Base-by-base conservation (phyloP, 805 yeast genomes). In the Spathaspora arborariae region DNA sequence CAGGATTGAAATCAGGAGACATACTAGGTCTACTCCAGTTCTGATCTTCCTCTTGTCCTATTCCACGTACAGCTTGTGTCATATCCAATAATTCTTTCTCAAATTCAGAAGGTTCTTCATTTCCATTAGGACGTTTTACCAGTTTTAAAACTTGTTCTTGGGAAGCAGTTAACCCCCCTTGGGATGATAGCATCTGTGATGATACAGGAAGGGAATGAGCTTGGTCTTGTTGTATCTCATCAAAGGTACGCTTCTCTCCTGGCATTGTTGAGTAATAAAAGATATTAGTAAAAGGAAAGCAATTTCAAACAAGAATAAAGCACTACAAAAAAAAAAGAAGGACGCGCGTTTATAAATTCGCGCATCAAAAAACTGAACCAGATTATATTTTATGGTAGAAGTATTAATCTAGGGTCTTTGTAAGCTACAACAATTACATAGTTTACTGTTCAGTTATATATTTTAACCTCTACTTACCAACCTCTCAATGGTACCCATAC, bases 401-500 rank as follows among this genome's bases (percentile, higher is more conserved):
- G n/a, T n/a, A n/a, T n/a, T 27, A 13, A 27, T 27, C 33, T 11
- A 27, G 33, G n/a, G n/a, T n/a, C n/a, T n/a, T n/a, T n/a, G n/a
- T n/a, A n/a, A n/a, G n/a, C n/a, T n/a, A n/a, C n/a, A n/a, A n/a
- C n/a, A n/a, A n/a, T n/a, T n/a, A n/a, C n/a, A n/a, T n/a, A n/a
- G n/a, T n/a, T n/a, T n/a, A n/a, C n/a, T n/a, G n/a, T n/a, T n/a
- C n/a, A n/a, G n/a, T n/a, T n/a, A n/a, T n/a, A n/a, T n/a, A n/a
- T n/a, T n/a, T n/a, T n/a, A n/a, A n/a, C n/a, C 35, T 16, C 5
- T 3, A 30, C 35, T 45, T 48, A 57, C 63, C 63, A 59, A 9
- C 60, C 59, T 41, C 58, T 49, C 11, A 47, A 76, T 5, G 90
- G 85, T 20, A 76, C 71, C 87, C 88, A 83, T 16, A 84, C 67